Conservation (phyloP, 495 filamentous ascomycete genomes). For the Elasticomyces elasticus region DNA sequence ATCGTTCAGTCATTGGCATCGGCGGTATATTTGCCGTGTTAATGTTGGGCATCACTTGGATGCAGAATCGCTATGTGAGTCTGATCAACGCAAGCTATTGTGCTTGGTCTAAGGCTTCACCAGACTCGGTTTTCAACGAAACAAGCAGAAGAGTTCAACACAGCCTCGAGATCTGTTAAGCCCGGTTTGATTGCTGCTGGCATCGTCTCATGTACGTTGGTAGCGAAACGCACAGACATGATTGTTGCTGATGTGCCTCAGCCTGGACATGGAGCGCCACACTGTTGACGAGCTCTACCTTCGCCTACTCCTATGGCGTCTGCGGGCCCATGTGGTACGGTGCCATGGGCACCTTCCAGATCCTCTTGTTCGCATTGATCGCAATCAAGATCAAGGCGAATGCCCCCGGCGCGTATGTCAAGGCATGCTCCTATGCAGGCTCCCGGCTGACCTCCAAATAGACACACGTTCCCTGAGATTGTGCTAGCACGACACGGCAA, state of each 20-base stretch:
- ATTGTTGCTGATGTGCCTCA: neutral
- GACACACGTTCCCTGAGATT: conserved; percentile 31
- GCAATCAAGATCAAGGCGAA: conserved; percentile 38
- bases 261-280: conserved; percentile 23
- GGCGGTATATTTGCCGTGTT: conserved; percentile 38
- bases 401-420: conserved; percentile 33
- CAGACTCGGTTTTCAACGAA: conserved; percentile 37
- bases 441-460: neutral
- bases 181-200: conserved; percentile 42
- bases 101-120: neutral
- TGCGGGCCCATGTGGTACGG: conserved; percentile 41
- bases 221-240: neutral
- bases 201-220: conserved; percentile 30
- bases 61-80: conserved; percentile 37
- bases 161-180: conserved; percentile 39
- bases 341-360: conserved; percentile 35
- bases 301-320: conserved; percentile 43
- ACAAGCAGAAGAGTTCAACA: conserved; percentile 42
- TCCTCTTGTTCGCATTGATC: conserved; percentile 36
- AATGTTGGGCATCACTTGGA: conserved; percentile 37
- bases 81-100: neutral
- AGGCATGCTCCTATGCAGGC: neutral
- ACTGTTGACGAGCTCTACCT: conserved; percentile 37
- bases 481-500: conserved; percentile 33
- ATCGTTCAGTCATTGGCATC: conserved; percentile 44